Evolutionary conservation across 768 basidiomycete genomes (phyloP), one percentile per base, ranked within the genome.

Genomic region (Grammothele lineata): DNA sequence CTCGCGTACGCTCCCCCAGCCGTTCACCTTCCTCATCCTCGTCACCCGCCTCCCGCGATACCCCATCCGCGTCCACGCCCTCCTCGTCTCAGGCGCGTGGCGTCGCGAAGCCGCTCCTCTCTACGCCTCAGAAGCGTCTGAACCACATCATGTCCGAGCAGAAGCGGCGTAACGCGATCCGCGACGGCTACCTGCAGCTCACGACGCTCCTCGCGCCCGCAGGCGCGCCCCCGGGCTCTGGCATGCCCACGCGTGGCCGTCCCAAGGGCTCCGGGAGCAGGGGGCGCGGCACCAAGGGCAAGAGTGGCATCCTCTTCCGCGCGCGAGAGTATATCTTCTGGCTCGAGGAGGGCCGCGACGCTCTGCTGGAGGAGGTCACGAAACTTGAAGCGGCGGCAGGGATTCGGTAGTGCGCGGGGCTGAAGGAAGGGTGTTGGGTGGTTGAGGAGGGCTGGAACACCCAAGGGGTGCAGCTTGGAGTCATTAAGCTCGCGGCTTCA

Each of bases 111-210:
- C 74, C 83, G 0, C 76, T 89, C 17, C 73, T 93, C 21, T 86
- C 89, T 5, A 83, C 81, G 4, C 89, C 89, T 0, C 89, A 94
- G 66, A 92, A 92, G 60, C 79, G 91, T 11, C 77, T 90, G 14
- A 92, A 93, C 62, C 91, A 95, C 70, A 93, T 95, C 72, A 83
- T 91, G 78, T 92, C 89, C 6, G 92, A 95, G 63, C 92, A 95
- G 67, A 90, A 90, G 59, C 87, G 92, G 7, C 81, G 92, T 9
- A 94, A 94, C 59, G 87, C 88, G 41, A 95, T 95, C 56, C 83
- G 89, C 34, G 85, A 89, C 52, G 91, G 91, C 33, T 95, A 93
- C 66, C 82, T 88, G 1, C 88, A 92, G 61, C 69, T 95, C 34
- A 92, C 91, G 25, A 69, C 83, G 0, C 70, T 95, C 19, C 81